phyloP scores from a whole-genome alignment of 148 eudicot species.

The Fagopyrum tataricum region DNA sequence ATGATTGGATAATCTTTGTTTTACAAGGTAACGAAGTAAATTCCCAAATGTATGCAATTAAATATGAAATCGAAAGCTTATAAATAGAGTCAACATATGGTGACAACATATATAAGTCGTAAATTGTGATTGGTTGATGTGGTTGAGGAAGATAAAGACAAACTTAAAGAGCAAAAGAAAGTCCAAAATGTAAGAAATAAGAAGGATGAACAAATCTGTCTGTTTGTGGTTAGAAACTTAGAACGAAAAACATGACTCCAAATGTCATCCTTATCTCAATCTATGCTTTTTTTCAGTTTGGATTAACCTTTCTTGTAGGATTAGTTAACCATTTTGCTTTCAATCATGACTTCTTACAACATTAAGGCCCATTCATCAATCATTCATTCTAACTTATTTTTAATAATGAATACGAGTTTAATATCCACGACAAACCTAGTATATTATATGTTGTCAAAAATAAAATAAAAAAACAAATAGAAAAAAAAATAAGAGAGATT shows the following conservation, averaged over 20 bases:
- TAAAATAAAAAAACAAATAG: too few relatives aligned
- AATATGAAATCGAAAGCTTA: too few relatives aligned
- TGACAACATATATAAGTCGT: too few relatives aligned
- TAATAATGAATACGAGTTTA: background rate
- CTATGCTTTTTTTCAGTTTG: background rate
- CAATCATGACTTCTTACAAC: background rate
- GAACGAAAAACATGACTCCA: background rate
- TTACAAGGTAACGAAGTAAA: too few relatives aligned
- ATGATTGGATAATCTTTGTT: too few relatives aligned
- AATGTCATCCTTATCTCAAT: constrained; percentile 9
- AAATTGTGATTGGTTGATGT: background rate
- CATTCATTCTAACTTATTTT: background rate
- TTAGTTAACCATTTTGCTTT: constrained; percentile 2
- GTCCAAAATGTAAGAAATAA: background rate
- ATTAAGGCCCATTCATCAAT: background rate
- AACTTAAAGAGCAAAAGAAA: background rate
- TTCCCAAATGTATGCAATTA: too few relatives aligned
- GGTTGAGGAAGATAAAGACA: background rate
- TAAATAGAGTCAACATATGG: too few relatives aligned
- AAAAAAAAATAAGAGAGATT: too few relatives aligned
- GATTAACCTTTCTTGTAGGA: constrained; percentile 8
- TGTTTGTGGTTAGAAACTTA: constrained; percentile 1
- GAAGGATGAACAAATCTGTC: background rate
- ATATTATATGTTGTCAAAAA: too few relatives aligned
- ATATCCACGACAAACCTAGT: too few relatives aligned